Evolutionary conservation across 495 filamentous ascomycete genomes (phyloP).

Genomic region (Podospora pseudopauciseta): DNA sequence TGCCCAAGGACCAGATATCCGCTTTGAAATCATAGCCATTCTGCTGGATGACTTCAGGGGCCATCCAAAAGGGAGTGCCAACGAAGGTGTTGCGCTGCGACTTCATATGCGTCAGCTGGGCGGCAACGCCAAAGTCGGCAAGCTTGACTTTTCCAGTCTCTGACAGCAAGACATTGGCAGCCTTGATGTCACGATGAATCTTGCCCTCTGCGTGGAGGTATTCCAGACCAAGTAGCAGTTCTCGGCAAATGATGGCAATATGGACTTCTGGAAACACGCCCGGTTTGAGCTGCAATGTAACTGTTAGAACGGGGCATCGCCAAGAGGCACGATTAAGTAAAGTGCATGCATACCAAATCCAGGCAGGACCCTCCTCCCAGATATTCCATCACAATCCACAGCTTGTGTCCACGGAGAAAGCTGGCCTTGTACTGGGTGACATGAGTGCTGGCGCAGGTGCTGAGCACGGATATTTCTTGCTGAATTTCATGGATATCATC

Average conservation of each 20-base stretch:
- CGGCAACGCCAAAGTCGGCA: constrained; percentile 96
- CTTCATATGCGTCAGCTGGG: constrained; percentile 95
- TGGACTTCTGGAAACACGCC: constrained; percentile 84
- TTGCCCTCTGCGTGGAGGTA: constrained; percentile 95
- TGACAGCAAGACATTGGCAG: constrained; percentile 85
- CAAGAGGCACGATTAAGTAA: not conserved
- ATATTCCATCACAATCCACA: constrained; percentile 99
- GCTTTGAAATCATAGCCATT: constrained; percentile 95
- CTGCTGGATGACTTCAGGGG: constrained; percentile 96
- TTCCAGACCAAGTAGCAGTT: constrained; percentile 84
- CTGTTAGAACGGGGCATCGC: not conserved
- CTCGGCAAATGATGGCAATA: constrained; percentile 90
- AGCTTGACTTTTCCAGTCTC: constrained; percentile 91
- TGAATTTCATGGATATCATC: constrained; percentile 98
- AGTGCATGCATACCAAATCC: constrained; percentile 62
- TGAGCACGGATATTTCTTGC: constrained; percentile 92
- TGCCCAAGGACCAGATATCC: constrained; percentile 96
- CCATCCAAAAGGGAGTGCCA: constrained; percentile 99
- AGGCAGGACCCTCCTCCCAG: constrained; percentile 90
- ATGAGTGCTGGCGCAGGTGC: constrained; percentile 86
- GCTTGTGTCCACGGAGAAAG: constrained; percentile 87
- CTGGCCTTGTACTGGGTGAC: constrained; percentile 96
- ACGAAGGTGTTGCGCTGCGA: constrained; percentile 98
- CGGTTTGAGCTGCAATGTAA: constrained; percentile 70
- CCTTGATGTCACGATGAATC: constrained; percentile 96